These are phyloP conservation scores for Wickerhamomyces sp. DNA, from an alignment of 1,139 yeast genomes.

Conservation along the genomic window DNA sequence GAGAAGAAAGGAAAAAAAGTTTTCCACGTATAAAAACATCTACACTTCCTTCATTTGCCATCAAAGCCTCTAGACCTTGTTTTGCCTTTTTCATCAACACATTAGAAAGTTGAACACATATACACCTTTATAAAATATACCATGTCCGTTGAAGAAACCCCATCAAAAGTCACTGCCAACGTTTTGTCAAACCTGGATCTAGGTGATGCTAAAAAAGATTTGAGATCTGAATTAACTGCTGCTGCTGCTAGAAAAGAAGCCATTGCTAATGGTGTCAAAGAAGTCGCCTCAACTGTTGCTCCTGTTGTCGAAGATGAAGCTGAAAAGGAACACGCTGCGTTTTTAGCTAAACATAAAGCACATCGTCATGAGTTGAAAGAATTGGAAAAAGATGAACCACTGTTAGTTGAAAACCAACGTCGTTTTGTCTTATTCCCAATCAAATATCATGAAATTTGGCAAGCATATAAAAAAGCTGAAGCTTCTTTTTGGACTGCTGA, in stretches of 20 bases:
- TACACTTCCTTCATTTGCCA: neutral
- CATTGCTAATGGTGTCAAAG: conserved; percentile 4
- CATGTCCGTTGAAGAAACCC: conserved; percentile 25
- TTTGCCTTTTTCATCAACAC: neutral
- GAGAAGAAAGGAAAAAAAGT: neutral
- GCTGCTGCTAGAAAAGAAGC: conserved; percentile 22
- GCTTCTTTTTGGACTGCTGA: conserved; percentile 99
- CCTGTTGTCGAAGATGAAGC: conserved; percentile 5
- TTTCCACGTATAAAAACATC: neutral
- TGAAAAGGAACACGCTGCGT: conserved; percentile 39
- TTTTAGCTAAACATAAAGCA: conserved; percentile 54
- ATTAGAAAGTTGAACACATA: neutral
- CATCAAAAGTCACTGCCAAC: conserved; percentile 24
- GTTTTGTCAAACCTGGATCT: conserved; percentile 21
- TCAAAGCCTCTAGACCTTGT: neutral
- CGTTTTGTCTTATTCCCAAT: conserved; percentile 96
- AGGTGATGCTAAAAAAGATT: conserved; percentile 19
- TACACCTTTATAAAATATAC: conserved; percentile 2
- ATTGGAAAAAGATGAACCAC: conserved; percentile 82
- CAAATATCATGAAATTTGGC: conserved; percentile 97
- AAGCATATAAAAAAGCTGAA: conserved; percentile 97
- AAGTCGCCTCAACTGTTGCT: conserved; percentile 3
- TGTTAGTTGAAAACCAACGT: conserved; percentile 77
- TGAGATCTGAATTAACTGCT: conserved; percentile 24
- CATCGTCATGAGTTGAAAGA: conserved; percentile 72